A percentile compares a stretch with the other conserved stretches of the same genome.
These are phyloP conservation scores for Lolium perenne DNA, from an alignment of 176 grass and related monocot genomes.

Conservation along the genomic window DNA sequence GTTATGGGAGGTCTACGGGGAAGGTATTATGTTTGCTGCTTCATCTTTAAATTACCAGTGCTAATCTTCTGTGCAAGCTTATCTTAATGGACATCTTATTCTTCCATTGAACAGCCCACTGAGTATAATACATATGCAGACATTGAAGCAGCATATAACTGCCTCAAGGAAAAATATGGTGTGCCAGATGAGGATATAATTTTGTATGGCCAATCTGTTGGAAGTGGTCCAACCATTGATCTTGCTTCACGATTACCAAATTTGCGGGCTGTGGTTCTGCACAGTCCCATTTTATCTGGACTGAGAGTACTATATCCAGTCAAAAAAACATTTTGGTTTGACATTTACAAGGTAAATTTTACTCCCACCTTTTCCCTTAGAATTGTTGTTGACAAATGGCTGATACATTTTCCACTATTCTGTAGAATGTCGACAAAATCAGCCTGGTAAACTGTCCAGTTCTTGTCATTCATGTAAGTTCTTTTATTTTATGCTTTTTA, in stretches of 20 bases:
- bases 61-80: slow-evolving; percentile 49
- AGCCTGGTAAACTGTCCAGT: slow-evolving; percentile 79
- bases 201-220: slow-evolving; percentile 89
- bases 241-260: slow-evolving; percentile 80
- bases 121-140: slow-evolving; percentile 98
- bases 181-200: slow-evolving; percentile 82
- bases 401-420: slow-evolving; percentile 42
- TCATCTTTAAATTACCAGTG: slow-evolving; percentile 36
- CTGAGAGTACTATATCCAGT: slow-evolving; percentile 89
- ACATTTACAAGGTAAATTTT: slow-evolving; percentile 88
- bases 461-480: slow-evolving; percentile 91
- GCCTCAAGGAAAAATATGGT: slow-evolving; percentile 87
- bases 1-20: slow-evolving; percentile 86
- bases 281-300: slow-evolving; percentile 90
- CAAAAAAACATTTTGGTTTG: slow-evolving; percentile 85
- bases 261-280: slow-evolving; percentile 87
- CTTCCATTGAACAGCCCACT: slow-evolving; percentile 79
- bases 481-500: not conserved
- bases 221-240: slow-evolving; percentile 92
- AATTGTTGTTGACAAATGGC: slow-evolving; percentile 30
- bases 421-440: slow-evolving; percentile 88
- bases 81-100: slow-evolving; percentile 63
- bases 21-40: slow-evolving; percentile 63
- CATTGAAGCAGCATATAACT: slow-evolving; percentile 91
- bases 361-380: not conserved